Conservation (phyloP, 352 stramenopile species). For the Saprolegnia parasitica region DNA sequence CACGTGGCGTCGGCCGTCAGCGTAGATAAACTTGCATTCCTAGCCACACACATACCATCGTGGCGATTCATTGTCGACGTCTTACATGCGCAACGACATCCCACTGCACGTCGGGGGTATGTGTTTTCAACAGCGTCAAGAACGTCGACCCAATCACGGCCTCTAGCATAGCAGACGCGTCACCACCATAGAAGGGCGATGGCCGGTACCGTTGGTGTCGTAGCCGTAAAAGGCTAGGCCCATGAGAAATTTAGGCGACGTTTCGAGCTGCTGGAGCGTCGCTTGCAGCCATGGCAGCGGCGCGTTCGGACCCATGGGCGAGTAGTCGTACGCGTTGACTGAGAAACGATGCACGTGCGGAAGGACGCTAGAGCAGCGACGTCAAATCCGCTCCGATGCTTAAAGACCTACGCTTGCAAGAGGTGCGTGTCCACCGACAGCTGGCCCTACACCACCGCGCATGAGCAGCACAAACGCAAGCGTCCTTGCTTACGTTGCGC, state of each 20-base stretch:
- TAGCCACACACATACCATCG: slow-evolving; percentile 25
- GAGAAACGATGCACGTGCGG: slow-evolving; percentile 71
- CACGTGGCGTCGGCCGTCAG: slow-evolving; percentile 39
- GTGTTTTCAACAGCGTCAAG: slow-evolving; percentile 26
- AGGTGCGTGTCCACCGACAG: slow-evolving; percentile 9
- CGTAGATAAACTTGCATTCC: slow-evolving; percentile 67
- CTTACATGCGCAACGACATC: slow-evolving; percentile 33
- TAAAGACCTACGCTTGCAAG: slow-evolving; percentile 8
- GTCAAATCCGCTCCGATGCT: no score
- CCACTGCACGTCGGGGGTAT: slow-evolving; percentile 31
- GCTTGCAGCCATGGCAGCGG: slow-evolving; percentile 59
- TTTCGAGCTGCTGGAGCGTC: slow-evolving; percentile 47
- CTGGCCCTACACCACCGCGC: slow-evolving; percentile 10
- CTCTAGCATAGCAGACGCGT: slow-evolving; percentile 25
- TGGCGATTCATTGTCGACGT: no score
- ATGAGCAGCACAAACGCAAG: slow-evolving; percentile 3
- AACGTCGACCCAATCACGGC: slow-evolving; percentile 33
- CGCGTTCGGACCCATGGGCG: slow-evolving; percentile 55
- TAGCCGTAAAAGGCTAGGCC: slow-evolving; percentile 78
- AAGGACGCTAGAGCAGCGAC: slow-evolving; percentile 31
- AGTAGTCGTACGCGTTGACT: slow-evolving; percentile 80
- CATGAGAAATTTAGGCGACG: slow-evolving; percentile 51
- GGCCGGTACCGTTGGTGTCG: slow-evolving; percentile 49
- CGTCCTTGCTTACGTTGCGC: slow-evolving; percentile 38
- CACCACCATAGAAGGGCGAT: background rate